phyloP scores from a whole-genome alignment of 495 filamentous ascomycete species.

The Xylaria scruposa region DNA sequence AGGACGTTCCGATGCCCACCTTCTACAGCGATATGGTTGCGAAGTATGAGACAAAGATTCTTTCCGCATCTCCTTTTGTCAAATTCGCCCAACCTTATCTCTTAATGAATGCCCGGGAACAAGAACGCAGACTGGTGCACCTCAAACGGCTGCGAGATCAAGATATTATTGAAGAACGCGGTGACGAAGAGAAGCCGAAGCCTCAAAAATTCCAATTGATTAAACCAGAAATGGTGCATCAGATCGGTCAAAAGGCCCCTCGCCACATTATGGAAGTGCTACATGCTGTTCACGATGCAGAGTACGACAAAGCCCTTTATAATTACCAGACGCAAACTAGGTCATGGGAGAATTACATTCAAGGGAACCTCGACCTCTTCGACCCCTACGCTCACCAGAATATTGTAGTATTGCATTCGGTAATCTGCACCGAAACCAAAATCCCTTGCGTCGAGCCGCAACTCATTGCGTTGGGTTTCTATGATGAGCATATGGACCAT shows the following conservation, averaged over 20 bases:
- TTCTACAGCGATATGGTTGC: slow-evolving; percentile 95
- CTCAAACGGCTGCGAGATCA: slow-evolving; percentile 83
- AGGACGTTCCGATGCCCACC: slow-evolving; percentile 86
- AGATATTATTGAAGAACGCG: slow-evolving; percentile 64
- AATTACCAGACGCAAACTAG: slow-evolving; percentile 93
- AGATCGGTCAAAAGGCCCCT: slow-evolving; percentile 74
- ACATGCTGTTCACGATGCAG: slow-evolving; percentile 91
- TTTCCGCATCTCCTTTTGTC: slow-evolving; percentile 97
- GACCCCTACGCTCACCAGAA: slow-evolving; percentile 94
- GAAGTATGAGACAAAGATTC: slow-evolving; percentile 85
- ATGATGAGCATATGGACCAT: slow-evolving; percentile 79
- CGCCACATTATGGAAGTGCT: slow-evolving; percentile 90
- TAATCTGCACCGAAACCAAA: slow-evolving; percentile 88
- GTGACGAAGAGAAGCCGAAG: slow-evolving; percentile 63
- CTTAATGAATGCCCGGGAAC: slow-evolving; percentile 86
- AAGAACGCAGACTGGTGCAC: slow-evolving; percentile 81
- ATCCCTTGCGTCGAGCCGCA: slow-evolving; percentile 92
- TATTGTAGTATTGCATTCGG: slow-evolving; percentile 91
- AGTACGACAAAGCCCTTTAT: slow-evolving; percentile 94
- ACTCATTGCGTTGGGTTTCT: slow-evolving; percentile 84
- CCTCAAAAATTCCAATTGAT: slow-evolving; percentile 84
- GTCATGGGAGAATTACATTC: slow-evolving; percentile 92
- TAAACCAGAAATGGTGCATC: slow-evolving; percentile 91
- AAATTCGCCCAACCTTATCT: slow-evolving; percentile 94
- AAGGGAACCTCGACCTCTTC: slow-evolving; percentile 83